Base-by-base conservation (phyloP, 129 eudicot genomes). In the Calendula officinalis region DNA sequence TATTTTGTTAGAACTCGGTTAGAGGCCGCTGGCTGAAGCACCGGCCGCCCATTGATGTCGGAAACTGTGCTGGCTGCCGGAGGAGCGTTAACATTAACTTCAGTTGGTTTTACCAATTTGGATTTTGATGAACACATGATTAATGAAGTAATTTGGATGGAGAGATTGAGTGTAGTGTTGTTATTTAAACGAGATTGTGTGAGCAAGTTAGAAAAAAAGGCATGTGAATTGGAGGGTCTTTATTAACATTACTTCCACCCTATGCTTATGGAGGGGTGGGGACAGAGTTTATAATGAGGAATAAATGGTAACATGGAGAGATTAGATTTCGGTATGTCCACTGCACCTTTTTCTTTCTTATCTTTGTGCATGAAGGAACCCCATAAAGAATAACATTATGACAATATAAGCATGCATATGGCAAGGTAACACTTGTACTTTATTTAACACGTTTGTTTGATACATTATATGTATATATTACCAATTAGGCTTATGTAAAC, bases 91-190 rank as follows among this genome's bases (percentile, higher is more conserved):
- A 17, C 40, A 22, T 56, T 56, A 17, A 47, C 45, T 11, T n/a
- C 30, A n/a, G 60, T 34, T 33, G 61, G 58, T 59, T 72, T 75
- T 14, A 14, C 36, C 22, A 67, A 55, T 73, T 74, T 85, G 47
- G 86, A 44, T 70, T 79, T 82, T 14, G 88, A 80, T 36, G 81
- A 66, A 80, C 88, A 86, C 88, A 77, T 87, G 43, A 48, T 80
- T 67, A 59, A 42, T 3, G 32, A 15, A 54, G 16, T 27, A 3
- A 47, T 13, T 64, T 65, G 52, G 53, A 30, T 27, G 34, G 46
- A 54, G 15, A 63, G 67, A 49, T 42, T 2, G 33, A 49, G 45
- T 22, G 45, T 17, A 17, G 15, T 4, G 45, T 37, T 65, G 33
- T 36, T 38, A 65, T 22, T 37, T 16, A 39, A 9, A 51, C 6